Percentiles rank a stretch among this genome's conserved stretches.
Conservation (phyloP, 1,284 basidiomycete genomes). For the Golubevia sp. region DNA sequence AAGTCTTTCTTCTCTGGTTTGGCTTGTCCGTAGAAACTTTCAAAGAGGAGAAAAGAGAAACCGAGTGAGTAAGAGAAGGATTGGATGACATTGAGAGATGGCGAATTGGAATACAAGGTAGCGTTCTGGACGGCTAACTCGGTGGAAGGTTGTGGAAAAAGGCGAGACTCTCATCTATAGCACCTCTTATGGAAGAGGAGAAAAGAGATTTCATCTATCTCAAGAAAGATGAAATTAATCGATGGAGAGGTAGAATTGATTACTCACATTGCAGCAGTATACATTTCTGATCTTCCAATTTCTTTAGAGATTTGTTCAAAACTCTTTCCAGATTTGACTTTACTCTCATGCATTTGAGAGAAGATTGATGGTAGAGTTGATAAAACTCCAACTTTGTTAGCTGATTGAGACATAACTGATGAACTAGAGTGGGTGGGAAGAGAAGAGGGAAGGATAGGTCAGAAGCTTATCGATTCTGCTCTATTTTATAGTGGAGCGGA, state of each 20-base stretch:
- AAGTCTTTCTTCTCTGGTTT: slow-evolving; percentile 38
- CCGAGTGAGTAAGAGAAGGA: background rate
- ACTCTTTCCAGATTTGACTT: slow-evolving; percentile 23
- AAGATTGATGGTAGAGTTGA: slow-evolving; percentile 31
- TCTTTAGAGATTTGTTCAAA: slow-evolving; percentile 38
- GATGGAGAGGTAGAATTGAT: too few relatives aligned
- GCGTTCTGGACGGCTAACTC: background rate
- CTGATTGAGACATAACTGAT: background rate
- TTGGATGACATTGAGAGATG: too few relatives aligned
- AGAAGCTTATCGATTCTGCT: background rate
- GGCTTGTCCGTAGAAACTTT: slow-evolving; percentile 51
- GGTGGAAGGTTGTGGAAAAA: too few relatives aligned
- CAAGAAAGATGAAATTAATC: too few relatives aligned
- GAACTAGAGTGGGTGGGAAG: background rate
- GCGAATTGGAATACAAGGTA: too few relatives aligned
- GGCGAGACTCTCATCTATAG: too few relatives aligned
- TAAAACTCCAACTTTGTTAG: slow-evolving; percentile 14
- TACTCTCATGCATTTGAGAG: slow-evolving; percentile 32
- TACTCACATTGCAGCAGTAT: slow-evolving; percentile 30
- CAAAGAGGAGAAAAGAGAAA: background rate
- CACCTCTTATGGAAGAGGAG: too few relatives aligned
- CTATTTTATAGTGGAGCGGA: background rate
- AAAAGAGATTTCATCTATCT: too few relatives aligned
- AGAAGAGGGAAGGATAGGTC: background rate
- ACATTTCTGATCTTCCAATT: slow-evolving; percentile 42